phyloP scores from a whole-genome alignment of 805 yeast genomes.

The Candida ulmi region DNA sequence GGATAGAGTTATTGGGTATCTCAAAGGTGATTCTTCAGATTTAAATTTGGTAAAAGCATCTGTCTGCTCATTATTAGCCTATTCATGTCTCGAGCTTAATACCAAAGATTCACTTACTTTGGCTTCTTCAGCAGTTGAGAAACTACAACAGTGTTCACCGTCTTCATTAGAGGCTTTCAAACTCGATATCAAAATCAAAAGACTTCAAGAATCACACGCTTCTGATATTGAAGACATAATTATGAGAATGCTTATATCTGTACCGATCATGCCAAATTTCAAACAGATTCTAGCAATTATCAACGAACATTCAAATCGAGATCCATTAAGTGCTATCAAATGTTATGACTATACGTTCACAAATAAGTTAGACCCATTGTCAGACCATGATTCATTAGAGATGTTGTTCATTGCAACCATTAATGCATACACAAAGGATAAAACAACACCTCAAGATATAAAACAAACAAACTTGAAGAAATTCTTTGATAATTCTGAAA shows the following conservation, averaged over 20 bases:
- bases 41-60: constrained; percentile 18
- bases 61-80: constrained; percentile 21
- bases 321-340: constrained; percentile 24
- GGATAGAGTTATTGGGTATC: constrained; percentile 8
- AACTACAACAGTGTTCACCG: constrained; percentile 24
- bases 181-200: constrained; percentile 21
- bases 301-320: constrained; percentile 21
- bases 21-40: constrained; percentile 10
- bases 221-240: constrained; percentile 24
- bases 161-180: constrained; percentile 27
- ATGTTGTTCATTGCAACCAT: constrained; percentile 22
- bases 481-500: constrained; percentile 25
- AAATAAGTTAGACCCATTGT: constrained; percentile 24
- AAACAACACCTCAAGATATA: constrained; percentile 16
- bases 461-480: constrained; percentile 19
- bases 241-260: constrained; percentile 31
- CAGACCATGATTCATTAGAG: constrained; percentile 20
- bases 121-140: constrained; percentile 18
- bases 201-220: constrained; percentile 6
- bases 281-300: constrained; percentile 22
- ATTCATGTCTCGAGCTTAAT: constrained; percentile 22
- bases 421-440: constrained; percentile 24
- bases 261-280: constrained; percentile 19
- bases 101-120: constrained; percentile 10
- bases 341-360: constrained; percentile 31